A percentile compares a stretch with the other conserved stretches of the same genome.
Evolutionary conservation across 2,329 filamentous ascomycete genomes (phyloP).

Genomic region (Cercospora nicotianae): DNA sequence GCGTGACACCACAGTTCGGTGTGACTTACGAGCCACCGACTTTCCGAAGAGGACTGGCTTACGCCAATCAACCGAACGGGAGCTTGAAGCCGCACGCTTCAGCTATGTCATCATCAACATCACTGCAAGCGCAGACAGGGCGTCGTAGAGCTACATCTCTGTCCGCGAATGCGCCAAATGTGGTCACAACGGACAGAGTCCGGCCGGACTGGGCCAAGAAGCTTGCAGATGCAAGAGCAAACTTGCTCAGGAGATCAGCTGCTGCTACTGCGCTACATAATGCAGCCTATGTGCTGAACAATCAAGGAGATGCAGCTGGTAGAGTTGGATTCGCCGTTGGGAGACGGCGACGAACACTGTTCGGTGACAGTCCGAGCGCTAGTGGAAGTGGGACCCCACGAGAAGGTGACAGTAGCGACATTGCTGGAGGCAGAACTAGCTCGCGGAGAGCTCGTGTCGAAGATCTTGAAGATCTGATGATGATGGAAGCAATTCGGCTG

Average conservation of each 20-base stretch:
- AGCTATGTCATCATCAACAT: constrained; percentile 84
- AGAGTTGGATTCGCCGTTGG: constrained; percentile 47
- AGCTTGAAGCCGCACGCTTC: constrained; percentile 58
- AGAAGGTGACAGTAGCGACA: constrained; percentile 38
- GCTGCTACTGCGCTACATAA: constrained; percentile 93
- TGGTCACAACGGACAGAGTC: constrained; percentile 89
- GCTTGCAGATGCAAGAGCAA: constrained; percentile 76
- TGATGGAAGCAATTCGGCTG: constrained; percentile 90
- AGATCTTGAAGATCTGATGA: constrained; percentile 96
- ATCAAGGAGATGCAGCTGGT: constrained; percentile 37
- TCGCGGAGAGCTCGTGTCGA: constrained; percentile 68
- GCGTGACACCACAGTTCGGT: constrained; percentile 90
- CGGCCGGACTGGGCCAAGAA: constrained; percentile 95
- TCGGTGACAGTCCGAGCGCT: constrained; percentile 50
- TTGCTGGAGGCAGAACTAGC: constrained; percentile 47
- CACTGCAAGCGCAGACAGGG: constrained; percentile 56
- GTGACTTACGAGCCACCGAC: constrained; percentile 90
- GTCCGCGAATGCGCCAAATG: constrained; percentile 78
- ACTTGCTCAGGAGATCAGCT: constrained; percentile 81
- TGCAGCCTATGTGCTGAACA: constrained; percentile 84
- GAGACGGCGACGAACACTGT: constrained; percentile 54
- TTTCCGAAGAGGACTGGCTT: constrained; percentile 79
- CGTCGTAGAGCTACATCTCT: constrained; percentile 66
- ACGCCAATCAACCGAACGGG: constrained; percentile 55
- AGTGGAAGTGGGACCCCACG: constrained; percentile 50